These are phyloP conservation scores for Ormosia semicastrata DNA, from an alignment of 306 rosid species.

Conservation along the genomic window DNA sequence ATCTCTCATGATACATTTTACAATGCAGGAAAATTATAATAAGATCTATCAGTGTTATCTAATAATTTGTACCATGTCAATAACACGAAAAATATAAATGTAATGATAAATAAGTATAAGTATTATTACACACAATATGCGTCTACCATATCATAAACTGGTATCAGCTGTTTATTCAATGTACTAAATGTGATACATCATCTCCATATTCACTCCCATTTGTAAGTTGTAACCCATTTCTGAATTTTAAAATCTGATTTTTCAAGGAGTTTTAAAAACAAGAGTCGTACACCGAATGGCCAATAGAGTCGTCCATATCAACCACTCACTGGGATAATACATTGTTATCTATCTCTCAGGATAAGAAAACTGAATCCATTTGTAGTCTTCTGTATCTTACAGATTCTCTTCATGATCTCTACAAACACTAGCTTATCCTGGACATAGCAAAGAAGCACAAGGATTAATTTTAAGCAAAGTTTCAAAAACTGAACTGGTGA, in stretches of 20 bases:
- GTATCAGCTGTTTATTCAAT: not conserved
- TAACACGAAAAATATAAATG: not conserved
- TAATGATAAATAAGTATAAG: no score
- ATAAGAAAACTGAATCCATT: slow-evolving; percentile 71
- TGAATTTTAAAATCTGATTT: not conserved
- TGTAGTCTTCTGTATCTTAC: slow-evolving; percentile 75
- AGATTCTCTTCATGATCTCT: slow-evolving; percentile 76
- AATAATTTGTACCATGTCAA: not conserved
- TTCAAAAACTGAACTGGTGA: not conserved
- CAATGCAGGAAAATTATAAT: not conserved
- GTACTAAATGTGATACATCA: not conserved
- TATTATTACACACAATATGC: not conserved
- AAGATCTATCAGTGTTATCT: not conserved
- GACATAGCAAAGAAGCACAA: slow-evolving; percentile 24
- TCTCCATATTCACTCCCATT: not conserved
- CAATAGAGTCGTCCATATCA: slow-evolving; percentile 6
- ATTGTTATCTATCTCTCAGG: slow-evolving; percentile 55
- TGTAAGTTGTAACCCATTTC: not conserved
- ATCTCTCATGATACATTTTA: not conserved
- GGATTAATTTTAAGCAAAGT: not conserved
- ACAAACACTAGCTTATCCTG: slow-evolving; percentile 95
- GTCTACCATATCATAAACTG: not conserved
- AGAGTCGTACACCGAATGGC: not conserved
- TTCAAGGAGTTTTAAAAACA: not conserved
- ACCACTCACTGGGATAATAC: not conserved